These are phyloP conservation scores for Gelatoporia subvermispora DNA, from an alignment of 768 basidiomycete species.

Conservation along the genomic window DNA sequence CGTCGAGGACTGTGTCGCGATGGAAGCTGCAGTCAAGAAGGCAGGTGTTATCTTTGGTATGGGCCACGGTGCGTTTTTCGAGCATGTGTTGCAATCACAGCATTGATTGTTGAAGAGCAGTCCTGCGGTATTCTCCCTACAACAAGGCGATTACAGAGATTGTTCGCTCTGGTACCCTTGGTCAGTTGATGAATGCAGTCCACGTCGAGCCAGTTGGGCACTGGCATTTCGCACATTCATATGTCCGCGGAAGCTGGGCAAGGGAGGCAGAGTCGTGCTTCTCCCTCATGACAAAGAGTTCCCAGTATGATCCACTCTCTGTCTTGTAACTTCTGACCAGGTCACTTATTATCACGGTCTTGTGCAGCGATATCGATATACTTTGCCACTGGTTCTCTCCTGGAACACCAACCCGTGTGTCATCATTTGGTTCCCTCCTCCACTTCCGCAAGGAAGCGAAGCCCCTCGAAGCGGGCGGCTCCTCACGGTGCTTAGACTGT, in stretches of 20 bases:
- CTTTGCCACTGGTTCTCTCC: constrained; percentile 75
- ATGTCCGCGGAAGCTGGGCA: constrained; percentile 79
- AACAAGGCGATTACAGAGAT: constrained; percentile 63
- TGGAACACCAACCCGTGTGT: constrained; percentile 58
- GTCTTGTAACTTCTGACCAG: neutral
- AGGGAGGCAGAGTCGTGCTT: constrained; percentile 69
- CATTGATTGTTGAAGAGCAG: constrained; percentile 31
- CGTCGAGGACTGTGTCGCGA: constrained; percentile 66
- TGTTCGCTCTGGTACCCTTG: constrained; percentile 65
- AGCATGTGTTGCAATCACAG: neutral
- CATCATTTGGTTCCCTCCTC: constrained; percentile 81
- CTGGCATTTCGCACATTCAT: constrained; percentile 88
- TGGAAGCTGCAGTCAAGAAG: constrained; percentile 66
- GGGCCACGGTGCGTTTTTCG: constrained; percentile 63
- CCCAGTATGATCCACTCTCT: constrained; percentile 55
- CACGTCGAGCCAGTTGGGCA: constrained; percentile 86
- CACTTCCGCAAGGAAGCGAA: constrained; percentile 77
- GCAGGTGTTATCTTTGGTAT: constrained; percentile 77
- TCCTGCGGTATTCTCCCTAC: constrained; percentile 86
- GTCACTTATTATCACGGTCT: neutral
- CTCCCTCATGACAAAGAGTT: constrained; percentile 84
- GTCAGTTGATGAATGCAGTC: constrained; percentile 75
- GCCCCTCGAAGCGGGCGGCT: constrained; percentile 61
- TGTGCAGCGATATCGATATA: constrained; percentile 74
- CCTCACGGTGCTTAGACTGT: constrained; percentile 75